Evolutionary conservation across 257 asterid genomes (phyloP).

Genomic region (Haberlea rhodopensis): DNA sequence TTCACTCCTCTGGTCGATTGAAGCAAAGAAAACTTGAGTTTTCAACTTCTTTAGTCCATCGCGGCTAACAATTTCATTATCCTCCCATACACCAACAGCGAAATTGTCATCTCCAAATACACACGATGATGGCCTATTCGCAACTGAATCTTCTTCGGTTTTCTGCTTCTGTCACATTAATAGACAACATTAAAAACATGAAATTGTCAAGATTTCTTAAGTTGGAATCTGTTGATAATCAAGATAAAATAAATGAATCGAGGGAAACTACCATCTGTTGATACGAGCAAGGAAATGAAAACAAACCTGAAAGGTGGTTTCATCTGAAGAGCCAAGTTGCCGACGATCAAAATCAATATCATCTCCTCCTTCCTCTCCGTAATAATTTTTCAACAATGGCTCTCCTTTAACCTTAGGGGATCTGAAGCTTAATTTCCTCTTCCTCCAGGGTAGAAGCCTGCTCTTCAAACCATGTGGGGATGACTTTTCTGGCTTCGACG

Average conservation of each 20-base stretch:
- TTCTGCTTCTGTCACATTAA: conserved; percentile 30
- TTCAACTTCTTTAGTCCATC: conserved; percentile 68
- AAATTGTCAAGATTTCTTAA: neutral
- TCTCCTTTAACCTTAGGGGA: conserved; percentile 68
- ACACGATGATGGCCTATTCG: conserved; percentile 30
- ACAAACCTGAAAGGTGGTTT: conserved; percentile 52
- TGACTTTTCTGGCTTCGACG: conserved; percentile 32
- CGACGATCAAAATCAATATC: conserved; percentile 93
- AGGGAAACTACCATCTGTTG: too few species aligned
- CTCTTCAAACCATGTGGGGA: conserved; percentile 40
- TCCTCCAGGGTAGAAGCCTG: conserved; percentile 70
- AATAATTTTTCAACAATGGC: conserved; percentile 60
- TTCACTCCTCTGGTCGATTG: conserved; percentile 80
- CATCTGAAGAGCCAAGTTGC: conserved; percentile 71
- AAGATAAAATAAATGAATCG: neutral
- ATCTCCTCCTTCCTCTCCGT: conserved; percentile 90
- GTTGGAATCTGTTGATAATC: neutral
- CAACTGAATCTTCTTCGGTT: conserved; percentile 33
- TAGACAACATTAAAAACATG: conserved; percentile 1
- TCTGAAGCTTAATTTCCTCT: conserved; percentile 68
- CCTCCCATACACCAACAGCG: conserved; percentile 76
- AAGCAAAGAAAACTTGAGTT: conserved; percentile 72
- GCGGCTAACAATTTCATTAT: conserved; percentile 64
- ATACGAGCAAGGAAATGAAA: neutral
- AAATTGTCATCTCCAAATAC: conserved; percentile 74